Base-by-base conservation (phyloP, 371 early-diverging fungal genomes). In the Circinella minor region DNA sequence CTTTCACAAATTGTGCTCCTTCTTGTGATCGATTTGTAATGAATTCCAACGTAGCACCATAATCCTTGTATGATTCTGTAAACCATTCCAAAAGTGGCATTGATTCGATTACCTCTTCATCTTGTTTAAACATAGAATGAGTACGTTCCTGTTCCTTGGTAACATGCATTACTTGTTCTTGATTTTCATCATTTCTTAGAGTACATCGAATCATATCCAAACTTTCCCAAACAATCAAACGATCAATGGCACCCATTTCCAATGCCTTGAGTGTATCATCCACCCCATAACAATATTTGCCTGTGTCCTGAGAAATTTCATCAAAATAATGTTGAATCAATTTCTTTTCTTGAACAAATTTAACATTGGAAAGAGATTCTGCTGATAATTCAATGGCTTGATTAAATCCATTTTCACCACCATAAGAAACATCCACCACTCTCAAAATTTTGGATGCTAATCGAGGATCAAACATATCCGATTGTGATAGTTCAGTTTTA, bases 331-430 rank as follows among this genome's bases (percentile, higher is more conserved):
- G 86, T 71, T 93, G 89, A 70, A 99, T 93, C 66, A 99, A 88
- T 78, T 98, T 96, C 91, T 99, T 99, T 86, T 99, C 99, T 86
- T 98, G 98, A 60, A 98, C 92, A 71, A 99, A 96, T 86, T 99
- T 99, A 74, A 99, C 97, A 76, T 99, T 98, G 73, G 93, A 89
- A 27, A 99, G 88, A 20, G 94, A 90, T 77, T 99, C 99, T 64
- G 92, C 93, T 64, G 94, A 91, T 65, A 99, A 86, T 70, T 97
- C 98, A 73, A 99, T 99, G 43, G 99, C 99, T 84, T 99, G 84
- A 69, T 99, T 99, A 85, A 99, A 97, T 9, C 99, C 99, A 84
- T 99, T 98, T 76, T 99, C 99, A 63, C 99, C 99, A 75, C 99
- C 99, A 78, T 99, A 99, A 51, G 96, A 96, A 9, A 99, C 99